These are phyloP conservation scores for Dipteronia dyeriana DNA, from an alignment of 345 rosid species.

Conservation along the genomic window DNA sequence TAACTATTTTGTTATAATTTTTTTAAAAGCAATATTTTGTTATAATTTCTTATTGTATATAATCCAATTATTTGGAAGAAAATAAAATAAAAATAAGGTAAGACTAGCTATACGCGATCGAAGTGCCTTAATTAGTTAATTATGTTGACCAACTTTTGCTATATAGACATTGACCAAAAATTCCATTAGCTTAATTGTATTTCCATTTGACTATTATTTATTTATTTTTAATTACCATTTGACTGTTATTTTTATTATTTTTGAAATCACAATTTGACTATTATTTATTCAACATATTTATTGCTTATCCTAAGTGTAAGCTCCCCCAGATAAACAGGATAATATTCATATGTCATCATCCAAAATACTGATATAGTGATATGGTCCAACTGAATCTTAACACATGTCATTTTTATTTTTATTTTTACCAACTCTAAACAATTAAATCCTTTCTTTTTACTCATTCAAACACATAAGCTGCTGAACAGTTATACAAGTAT, in stretches of 20 bases:
- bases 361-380: too few relatives aligned
- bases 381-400: too few relatives aligned
- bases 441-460: too few relatives aligned
- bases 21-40: neutral
- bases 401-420: too few relatives aligned
- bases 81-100: neutral
- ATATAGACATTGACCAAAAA: neutral
- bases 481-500: too few relatives aligned
- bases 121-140: neutral
- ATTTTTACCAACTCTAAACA: too few relatives aligned
- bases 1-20: neutral
- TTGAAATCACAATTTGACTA: neutral
- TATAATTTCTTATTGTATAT: neutral
- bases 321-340: too few relatives aligned
- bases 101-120: neutral
- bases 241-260: neutral
- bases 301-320: neutral
- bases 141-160: neutral
- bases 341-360: too few relatives aligned
- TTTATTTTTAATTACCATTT: neutral
- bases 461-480: too few relatives aligned
- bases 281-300: neutral
- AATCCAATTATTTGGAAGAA: neutral
- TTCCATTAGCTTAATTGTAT: neutral
- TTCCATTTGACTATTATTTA: neutral